Evolutionary conservation across 257 asterid genomes (phyloP).

Genomic region (Datura wrightii): DNA sequence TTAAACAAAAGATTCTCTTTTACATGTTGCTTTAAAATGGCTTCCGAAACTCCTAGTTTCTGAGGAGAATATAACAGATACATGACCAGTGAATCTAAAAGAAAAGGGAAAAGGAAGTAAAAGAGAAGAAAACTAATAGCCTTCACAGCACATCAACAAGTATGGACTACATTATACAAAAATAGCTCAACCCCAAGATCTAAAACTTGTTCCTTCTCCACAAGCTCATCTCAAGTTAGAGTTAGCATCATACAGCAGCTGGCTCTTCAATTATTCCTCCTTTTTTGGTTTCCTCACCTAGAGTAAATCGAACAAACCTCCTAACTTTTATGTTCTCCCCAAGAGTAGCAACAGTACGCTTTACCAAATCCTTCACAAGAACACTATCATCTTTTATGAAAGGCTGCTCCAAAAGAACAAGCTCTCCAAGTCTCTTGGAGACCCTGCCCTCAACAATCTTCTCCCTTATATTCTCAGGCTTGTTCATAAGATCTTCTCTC

Average conservation of each 20-base stretch:
- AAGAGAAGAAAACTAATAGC: slow-evolving; percentile 10
- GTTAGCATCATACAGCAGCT: slow-evolving; percentile 26
- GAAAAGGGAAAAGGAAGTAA: neutral
- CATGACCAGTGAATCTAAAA: slow-evolving; percentile 8
- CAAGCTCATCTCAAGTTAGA: slow-evolving; percentile 9
- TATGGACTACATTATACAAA: slow-evolving; percentile 23
- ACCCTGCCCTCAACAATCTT: slow-evolving; percentile 87
- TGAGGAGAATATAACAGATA: neutral
- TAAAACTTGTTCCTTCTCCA: slow-evolving; percentile 15
- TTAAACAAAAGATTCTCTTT: neutral
- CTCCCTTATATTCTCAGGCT: slow-evolving; percentile 88
- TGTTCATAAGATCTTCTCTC: slow-evolving; percentile 88
- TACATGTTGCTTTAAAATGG: slow-evolving; percentile 26
- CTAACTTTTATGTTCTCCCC: slow-evolving; percentile 95
- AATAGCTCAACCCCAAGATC: slow-evolving; percentile 26
- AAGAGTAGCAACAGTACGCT: slow-evolving; percentile 86
- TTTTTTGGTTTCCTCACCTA: slow-evolving; percentile 57
- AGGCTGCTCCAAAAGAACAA: slow-evolving; percentile 65
- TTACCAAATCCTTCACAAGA: slow-evolving; percentile 72
- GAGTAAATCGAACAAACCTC: slow-evolving; percentile 79
- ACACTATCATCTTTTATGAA: slow-evolving; percentile 76
- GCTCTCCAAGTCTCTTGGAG: slow-evolving; percentile 91
- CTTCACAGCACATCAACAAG: slow-evolving; percentile 19
- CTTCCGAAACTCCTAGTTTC: slow-evolving; percentile 25
- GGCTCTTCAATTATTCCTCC: slow-evolving; percentile 17